These are phyloP conservation scores for Oryza meyeriana DNA, from an alignment of 176 grass and related monocot genomes.

Conservation along the genomic window DNA sequence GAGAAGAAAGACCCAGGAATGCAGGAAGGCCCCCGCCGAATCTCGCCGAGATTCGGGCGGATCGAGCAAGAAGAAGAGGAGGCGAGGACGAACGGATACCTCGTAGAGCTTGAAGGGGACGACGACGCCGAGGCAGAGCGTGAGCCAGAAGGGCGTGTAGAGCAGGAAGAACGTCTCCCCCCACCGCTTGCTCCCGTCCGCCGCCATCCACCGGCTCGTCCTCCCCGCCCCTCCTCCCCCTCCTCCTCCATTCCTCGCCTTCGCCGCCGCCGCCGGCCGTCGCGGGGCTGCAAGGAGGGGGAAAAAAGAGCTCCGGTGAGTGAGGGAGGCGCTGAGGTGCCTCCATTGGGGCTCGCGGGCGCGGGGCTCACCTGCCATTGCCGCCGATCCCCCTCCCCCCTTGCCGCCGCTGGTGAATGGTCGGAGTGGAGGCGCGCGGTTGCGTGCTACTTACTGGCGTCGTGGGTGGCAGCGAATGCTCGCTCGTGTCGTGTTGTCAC, in stretches of 20 bases:
- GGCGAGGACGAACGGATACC: not conserved
- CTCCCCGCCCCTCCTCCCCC: not conserved
- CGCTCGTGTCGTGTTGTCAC: too few species aligned
- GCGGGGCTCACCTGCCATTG: constrained; percentile 39
- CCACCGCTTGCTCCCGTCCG: constrained; percentile 87
- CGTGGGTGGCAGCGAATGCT: too few species aligned
- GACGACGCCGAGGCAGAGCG: constrained; percentile 80
- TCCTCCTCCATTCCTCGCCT: not conserved
- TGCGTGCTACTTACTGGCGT: too few species aligned
- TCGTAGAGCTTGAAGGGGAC: constrained; percentile 97
- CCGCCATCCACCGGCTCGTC: constrained; percentile 55
- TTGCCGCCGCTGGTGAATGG: not conserved
- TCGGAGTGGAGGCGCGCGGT: too few species aligned
- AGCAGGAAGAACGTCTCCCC: constrained; percentile 87
- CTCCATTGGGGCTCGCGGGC: not conserved
- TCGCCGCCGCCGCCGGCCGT: constrained; percentile 6
- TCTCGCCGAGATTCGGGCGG: not conserved
- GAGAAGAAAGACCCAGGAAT: not conserved
- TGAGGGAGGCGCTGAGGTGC: not conserved
- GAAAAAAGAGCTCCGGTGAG: not conserved
- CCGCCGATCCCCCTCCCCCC: too few species aligned
- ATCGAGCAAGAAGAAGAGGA: not conserved
- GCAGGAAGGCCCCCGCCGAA: not conserved
- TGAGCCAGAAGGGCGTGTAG: constrained; percentile 94
- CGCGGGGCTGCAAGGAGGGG: constrained; percentile 8